phyloP scores from a whole-genome alignment of 352 stramenopile species.

The Blastocystis sp. region DNA sequence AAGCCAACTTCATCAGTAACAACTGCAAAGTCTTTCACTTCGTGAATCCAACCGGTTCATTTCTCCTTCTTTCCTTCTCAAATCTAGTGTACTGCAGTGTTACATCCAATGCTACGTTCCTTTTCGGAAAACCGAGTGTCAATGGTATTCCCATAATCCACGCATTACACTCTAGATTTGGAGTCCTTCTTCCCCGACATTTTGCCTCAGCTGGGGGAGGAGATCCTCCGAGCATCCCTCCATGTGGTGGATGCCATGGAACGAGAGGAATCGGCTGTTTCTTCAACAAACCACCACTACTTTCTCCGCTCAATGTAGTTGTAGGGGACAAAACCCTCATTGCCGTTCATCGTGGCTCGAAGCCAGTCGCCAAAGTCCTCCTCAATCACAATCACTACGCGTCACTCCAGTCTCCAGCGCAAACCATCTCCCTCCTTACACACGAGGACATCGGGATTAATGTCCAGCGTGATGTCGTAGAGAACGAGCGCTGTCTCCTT shows the following conservation, averaged over 20 bases:
- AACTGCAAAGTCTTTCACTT: background rate
- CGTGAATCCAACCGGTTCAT: background rate
- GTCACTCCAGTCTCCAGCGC: background rate
- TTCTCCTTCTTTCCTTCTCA: background rate
- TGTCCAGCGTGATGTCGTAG: conserved; percentile 47
- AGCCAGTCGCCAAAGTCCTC: conserved; percentile 62
- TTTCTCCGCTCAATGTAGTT: conserved; percentile 55
- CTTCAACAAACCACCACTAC: background rate
- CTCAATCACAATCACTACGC: conserved; percentile 48
- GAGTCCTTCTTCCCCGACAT: background rate
- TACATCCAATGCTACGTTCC: background rate
- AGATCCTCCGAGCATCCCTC: background rate
- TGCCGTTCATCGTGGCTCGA: conserved; percentile 42
- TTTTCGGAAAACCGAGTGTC: background rate
- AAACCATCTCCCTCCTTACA: conserved; percentile 39
- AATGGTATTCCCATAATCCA: background rate
- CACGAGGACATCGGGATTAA: conserved; percentile 53
- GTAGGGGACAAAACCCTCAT: conserved; percentile 60
- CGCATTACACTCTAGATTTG: background rate
- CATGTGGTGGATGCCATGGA: background rate
- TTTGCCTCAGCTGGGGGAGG: background rate
- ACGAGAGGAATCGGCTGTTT: background rate
- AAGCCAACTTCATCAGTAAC: background rate
- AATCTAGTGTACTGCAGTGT: background rate
- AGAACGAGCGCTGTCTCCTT: conserved; percentile 59